A percentile compares a stretch with the other conserved stretches of the same genome.
Conservation (phyloP, 805 yeast genomes). For the Wickerhamiella brachini region DNA sequence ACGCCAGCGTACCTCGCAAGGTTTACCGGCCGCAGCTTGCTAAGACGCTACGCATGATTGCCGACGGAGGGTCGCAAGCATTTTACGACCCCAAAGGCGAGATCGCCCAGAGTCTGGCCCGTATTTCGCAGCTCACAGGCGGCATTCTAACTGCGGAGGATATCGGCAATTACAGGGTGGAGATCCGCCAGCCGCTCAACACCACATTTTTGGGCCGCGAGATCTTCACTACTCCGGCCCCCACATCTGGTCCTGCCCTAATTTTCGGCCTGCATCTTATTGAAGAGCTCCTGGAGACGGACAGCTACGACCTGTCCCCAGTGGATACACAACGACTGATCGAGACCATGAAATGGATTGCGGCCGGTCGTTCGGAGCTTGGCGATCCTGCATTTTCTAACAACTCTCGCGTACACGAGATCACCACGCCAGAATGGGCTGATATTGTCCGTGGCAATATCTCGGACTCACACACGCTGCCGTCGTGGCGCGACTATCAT, state of each 20-base stretch:
- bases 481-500: constrained; percentile 52
- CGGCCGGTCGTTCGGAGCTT: constrained; percentile 68
- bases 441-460: constrained; percentile 35
- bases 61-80: constrained; percentile 61
- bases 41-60: constrained; percentile 50
- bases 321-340: constrained; percentile 50
- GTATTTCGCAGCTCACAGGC: constrained; percentile 36
- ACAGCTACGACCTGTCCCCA: constrained; percentile 31
- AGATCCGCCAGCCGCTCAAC: constrained; percentile 30
- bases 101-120: constrained; percentile 48
- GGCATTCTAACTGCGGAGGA: constrained; percentile 61
- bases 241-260: constrained; percentile 75
- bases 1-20: not conserved
- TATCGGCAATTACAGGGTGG: constrained; percentile 45
- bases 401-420: constrained; percentile 30
- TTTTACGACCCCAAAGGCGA: constrained; percentile 78
- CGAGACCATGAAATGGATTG: constrained; percentile 91
- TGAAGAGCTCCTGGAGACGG: constrained; percentile 30
- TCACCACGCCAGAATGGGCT: constrained; percentile 46
- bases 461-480: constrained; percentile 41
- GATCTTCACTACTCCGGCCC: constrained; percentile 51
- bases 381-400: constrained; percentile 44
- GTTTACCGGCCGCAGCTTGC: constrained; percentile 44
- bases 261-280: constrained; percentile 59
- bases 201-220: constrained; percentile 31